Evolutionary conservation across 495 filamentous ascomycete genomes (phyloP).

Genomic region (Amniculicola lignicola): DNA sequence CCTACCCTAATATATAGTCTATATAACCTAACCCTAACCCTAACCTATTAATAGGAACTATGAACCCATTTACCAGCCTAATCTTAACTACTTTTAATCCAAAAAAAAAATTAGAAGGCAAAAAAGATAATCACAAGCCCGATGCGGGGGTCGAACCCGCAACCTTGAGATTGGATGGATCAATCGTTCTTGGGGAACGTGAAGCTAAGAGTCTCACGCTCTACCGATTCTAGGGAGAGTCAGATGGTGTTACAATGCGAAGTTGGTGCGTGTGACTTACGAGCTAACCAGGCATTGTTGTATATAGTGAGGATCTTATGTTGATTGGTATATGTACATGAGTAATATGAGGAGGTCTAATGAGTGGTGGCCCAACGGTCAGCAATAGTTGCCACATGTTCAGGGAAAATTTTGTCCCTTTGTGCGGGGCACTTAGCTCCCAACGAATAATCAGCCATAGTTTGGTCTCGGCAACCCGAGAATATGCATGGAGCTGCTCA

Average conservation of each 20-base stretch:
- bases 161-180: conserved; percentile 22
- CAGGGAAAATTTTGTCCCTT: background rate
- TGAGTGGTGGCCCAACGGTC: too few relatives aligned
- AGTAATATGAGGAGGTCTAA: background rate
- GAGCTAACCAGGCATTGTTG: background rate
- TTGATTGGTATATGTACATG: background rate
- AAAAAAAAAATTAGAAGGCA: conserved; percentile 1
- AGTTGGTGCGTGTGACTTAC: conserved; percentile 1
- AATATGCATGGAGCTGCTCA: too few relatives aligned
- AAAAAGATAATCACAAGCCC: conserved; percentile 10
- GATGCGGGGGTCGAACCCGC: conserved; percentile 24
- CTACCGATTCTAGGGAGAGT: conserved; percentile 33
- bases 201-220: conserved; percentile 36
- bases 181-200: conserved; percentile 14
- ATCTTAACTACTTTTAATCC: too few relatives aligned
- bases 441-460: background rate
- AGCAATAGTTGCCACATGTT: background rate
- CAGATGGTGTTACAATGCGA: background rate
- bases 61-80: too few relatives aligned
- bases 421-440: background rate
- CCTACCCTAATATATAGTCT: too few relatives aligned
- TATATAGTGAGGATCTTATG: background rate
- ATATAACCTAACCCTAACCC: too few relatives aligned
- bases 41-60: too few relatives aligned
- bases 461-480: background rate